Evolutionary conservation across 2,329 filamentous ascomycete genomes (phyloP).

Genomic region (Pseudocercospora macadamiae): DNA sequence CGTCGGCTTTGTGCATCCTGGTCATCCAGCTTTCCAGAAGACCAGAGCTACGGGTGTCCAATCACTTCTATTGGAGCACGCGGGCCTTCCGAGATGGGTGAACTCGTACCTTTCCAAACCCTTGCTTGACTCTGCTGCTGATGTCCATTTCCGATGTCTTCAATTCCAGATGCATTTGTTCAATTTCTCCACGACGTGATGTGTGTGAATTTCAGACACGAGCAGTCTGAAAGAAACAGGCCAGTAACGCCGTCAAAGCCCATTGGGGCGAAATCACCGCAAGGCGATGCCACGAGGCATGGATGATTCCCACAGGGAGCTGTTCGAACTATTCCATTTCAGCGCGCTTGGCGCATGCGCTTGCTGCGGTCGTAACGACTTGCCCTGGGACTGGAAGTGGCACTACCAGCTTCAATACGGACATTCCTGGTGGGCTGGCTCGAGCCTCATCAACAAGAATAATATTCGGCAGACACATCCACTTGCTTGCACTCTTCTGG

Average conservation of each 20-base stretch:
- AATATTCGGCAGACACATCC: too few relatives aligned
- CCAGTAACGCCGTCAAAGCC: neutral
- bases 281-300: slow-evolving; percentile 12
- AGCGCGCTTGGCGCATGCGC: slow-evolving; percentile 9
- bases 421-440: neutral
- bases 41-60: slow-evolving; percentile 14
- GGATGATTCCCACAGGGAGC: slow-evolving; percentile 9
- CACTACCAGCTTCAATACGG: neutral
- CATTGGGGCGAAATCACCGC: too few relatives aligned
- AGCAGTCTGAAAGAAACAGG: neutral
- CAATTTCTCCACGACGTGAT: neutral
- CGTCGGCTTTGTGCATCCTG: slow-evolving; percentile 7
- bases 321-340: slow-evolving; percentile 4
- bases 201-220: neutral
- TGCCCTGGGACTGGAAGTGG: neutral
- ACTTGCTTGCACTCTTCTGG: too few relatives aligned
- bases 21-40: slow-evolving; percentile 5
- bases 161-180: neutral
- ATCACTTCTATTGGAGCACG: slow-evolving; percentile 7
- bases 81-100: slow-evolving; percentile 6
- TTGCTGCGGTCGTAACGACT: slow-evolving; percentile 7
- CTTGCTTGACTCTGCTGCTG: slow-evolving; percentile 14
- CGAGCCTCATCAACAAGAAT: too few relatives aligned
- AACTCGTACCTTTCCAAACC: slow-evolving; percentile 17
- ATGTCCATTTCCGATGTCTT: slow-evolving; percentile 2